phyloP scores from a whole-genome alignment of 2,329 filamentous ascomycete species.

The Penicillium sumatraense region DNA sequence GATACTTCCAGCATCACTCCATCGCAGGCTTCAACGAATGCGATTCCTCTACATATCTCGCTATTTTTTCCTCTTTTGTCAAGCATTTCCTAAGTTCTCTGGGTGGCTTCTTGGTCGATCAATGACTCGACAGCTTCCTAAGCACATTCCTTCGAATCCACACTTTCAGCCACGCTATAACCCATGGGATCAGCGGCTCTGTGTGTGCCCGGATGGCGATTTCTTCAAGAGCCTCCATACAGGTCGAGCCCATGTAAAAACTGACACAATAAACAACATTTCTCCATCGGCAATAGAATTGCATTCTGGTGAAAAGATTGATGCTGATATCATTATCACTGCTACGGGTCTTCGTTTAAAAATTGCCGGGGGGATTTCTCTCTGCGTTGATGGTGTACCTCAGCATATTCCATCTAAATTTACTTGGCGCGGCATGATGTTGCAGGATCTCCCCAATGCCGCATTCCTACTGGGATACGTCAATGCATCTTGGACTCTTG shows the following conservation, averaged over 20 bases:
- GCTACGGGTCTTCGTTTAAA: constrained; percentile 44
- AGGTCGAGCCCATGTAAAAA: constrained; percentile 56
- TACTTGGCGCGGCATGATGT: constrained; percentile 40
- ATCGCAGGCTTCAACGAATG: constrained; percentile 32
- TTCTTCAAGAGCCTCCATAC: constrained; percentile 56
- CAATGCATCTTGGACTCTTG: constrained; percentile 44
- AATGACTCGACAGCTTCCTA: constrained; percentile 57
- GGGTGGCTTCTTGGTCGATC: constrained; percentile 48
- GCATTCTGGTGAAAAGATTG: constrained; percentile 37
- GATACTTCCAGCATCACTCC: neutral
- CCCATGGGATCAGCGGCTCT: constrained; percentile 74
- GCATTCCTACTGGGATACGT: constrained; percentile 41
- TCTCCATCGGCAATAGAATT: constrained; percentile 52
- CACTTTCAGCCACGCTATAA: constrained; percentile 67
- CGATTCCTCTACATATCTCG: constrained; percentile 50
- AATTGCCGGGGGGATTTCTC: constrained; percentile 32
- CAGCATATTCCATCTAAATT: constrained; percentile 31
- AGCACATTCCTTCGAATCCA: constrained; percentile 55
- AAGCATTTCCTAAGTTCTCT: constrained; percentile 54
- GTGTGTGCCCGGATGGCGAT: constrained; percentile 63
- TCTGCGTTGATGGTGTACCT: constrained; percentile 34
- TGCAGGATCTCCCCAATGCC: constrained; percentile 44
- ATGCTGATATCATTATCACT: constrained; percentile 44
- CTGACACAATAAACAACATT: constrained; percentile 55
- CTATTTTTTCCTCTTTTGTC: constrained; percentile 54